A percentile compares a stretch with the other conserved stretches of the same genome.
These are phyloP conservation scores for Penicillium cosmopolitanum DNA, from an alignment of 495 filamentous ascomycete species.

Conservation along the genomic window DNA sequence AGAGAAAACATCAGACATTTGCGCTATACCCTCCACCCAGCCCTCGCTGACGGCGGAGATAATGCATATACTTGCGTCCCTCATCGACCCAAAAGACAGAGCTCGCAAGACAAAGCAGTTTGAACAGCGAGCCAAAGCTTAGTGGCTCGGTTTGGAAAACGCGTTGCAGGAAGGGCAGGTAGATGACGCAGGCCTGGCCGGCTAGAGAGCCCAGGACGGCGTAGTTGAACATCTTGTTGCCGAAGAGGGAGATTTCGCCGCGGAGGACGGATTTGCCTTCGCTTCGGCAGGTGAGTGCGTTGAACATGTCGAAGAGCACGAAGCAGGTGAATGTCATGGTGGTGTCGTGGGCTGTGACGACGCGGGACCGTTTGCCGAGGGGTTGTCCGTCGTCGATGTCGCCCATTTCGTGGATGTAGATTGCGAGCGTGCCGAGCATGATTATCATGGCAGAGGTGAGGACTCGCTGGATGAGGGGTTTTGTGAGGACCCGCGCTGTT, in stretches of 20 bases:
- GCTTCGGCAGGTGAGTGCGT: slow-evolving; percentile 89
- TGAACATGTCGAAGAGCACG: slow-evolving; percentile 99
- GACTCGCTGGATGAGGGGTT: slow-evolving; percentile 77
- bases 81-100: slow-evolving; percentile 96
- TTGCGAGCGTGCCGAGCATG: slow-evolving; percentile 86
- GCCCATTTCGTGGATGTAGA: slow-evolving; percentile 89
- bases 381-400: slow-evolving; percentile 50
- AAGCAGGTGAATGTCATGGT: slow-evolving; percentile 99
- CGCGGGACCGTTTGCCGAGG: slow-evolving; percentile 50
- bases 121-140: slow-evolving; percentile 68
- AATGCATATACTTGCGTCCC: slow-evolving; percentile 69
- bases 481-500: slow-evolving; percentile 84
- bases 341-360: slow-evolving; percentile 89
- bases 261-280: slow-evolving; percentile 86
- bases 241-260: slow-evolving; percentile 80
- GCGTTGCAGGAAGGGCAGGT: slow-evolving; percentile 88
- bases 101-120: slow-evolving; percentile 74
- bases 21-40: slow-evolving; percentile 48
- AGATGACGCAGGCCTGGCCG: slow-evolving; percentile 89
- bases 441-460: slow-evolving; percentile 87
- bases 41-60: slow-evolving; percentile 36
- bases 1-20: slow-evolving; percentile 40
- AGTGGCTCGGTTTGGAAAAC: slow-evolving; percentile 96
- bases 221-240: slow-evolving; percentile 95
- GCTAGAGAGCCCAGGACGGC: slow-evolving; percentile 81